Evolutionary conservation across 2,329 filamentous ascomycete genomes (phyloP).

Genomic region (Aspergillus jensenii): DNA sequence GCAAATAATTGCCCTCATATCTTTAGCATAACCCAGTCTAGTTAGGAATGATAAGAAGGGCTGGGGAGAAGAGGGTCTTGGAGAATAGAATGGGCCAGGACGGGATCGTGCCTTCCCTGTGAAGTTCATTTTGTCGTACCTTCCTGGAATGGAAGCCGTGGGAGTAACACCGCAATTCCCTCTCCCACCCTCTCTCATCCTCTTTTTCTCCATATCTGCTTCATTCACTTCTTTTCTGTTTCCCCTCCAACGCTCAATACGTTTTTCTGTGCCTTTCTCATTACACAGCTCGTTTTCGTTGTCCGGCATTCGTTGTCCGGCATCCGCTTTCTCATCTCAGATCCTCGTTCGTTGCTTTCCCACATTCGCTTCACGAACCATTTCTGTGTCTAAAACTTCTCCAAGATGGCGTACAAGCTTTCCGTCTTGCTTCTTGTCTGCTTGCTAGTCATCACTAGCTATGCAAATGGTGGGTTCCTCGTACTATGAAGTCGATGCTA

Average conservation of each 20-base stretch:
- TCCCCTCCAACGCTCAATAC: not conserved
- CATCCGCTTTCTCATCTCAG: not conserved
- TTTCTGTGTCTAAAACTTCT: not conserved
- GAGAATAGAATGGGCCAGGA: not conserved
- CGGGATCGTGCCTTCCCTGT: not conserved
- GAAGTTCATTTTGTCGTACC: constrained; percentile 3
- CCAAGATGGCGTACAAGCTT: constrained; percentile 7
- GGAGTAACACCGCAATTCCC: constrained; percentile 4
- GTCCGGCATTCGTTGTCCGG: not conserved
- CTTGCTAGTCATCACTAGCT: not conserved
- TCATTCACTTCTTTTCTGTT: not conserved
- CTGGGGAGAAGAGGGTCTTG: not conserved
- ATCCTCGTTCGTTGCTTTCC: not conserved
- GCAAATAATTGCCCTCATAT: too few species aligned
- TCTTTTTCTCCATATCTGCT: not conserved
- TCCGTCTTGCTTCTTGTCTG: not conserved
- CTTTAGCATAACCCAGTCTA: too few species aligned
- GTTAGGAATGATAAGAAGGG: not conserved
- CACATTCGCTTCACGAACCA: not conserved
- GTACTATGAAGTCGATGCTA: not conserved
- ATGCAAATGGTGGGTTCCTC: constrained; percentile 4
- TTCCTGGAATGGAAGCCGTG: constrained; percentile 1
- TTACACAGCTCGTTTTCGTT: not conserved
- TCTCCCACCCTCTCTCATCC: not conserved
- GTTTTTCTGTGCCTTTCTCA: not conserved